Evolutionary conservation across 139 green algal genomes (phyloP).

Genomic region (Tetratostichococcus sp.): DNA sequence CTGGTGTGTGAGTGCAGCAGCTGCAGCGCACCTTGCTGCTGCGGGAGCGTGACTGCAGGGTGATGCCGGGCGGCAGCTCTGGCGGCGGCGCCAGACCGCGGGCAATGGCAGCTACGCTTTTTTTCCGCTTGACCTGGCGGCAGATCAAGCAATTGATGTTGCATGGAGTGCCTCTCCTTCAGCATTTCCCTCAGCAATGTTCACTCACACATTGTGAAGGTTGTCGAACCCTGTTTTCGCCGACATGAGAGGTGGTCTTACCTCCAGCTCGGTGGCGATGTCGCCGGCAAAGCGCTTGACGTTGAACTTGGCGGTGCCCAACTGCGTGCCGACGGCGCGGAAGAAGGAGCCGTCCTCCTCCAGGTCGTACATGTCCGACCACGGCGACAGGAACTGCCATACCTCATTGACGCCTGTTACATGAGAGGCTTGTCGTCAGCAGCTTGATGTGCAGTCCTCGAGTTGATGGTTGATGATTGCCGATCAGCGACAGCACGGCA

Average conservation of each 20-base stretch:
- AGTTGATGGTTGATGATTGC: no score
- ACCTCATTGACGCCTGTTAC: slow-evolving; percentile 36
- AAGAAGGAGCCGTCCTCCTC: slow-evolving; percentile 13
- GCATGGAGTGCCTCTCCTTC: no score
- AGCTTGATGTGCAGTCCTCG: no score
- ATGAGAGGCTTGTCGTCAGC: no score
- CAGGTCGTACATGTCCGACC: slow-evolving; percentile 30
- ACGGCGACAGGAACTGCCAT: slow-evolving; percentile 42
- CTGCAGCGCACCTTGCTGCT: not conserved
- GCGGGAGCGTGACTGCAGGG: not conserved
- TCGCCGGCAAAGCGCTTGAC: slow-evolving; percentile 8
- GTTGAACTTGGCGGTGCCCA: slow-evolving; percentile 7
- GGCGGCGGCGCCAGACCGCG: not conserved
- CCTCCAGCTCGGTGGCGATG: not conserved
- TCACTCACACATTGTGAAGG: no score
- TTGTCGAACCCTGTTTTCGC: no score
- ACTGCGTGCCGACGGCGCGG: slow-evolving; percentile 4
- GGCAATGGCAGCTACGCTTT: not conserved
- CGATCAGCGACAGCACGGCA: no score
- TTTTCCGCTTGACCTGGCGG: not conserved
- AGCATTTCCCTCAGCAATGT: no score
- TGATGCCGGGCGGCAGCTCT: not conserved
- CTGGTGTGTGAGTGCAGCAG: no score
- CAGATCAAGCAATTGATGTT: no score
- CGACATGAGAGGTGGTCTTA: no score